Percentiles rank a stretch among this genome's conserved stretches.
Conservation (phyloP, 2,329 filamentous ascomycete genomes). For the Daldinia eschscholtzii region DNA sequence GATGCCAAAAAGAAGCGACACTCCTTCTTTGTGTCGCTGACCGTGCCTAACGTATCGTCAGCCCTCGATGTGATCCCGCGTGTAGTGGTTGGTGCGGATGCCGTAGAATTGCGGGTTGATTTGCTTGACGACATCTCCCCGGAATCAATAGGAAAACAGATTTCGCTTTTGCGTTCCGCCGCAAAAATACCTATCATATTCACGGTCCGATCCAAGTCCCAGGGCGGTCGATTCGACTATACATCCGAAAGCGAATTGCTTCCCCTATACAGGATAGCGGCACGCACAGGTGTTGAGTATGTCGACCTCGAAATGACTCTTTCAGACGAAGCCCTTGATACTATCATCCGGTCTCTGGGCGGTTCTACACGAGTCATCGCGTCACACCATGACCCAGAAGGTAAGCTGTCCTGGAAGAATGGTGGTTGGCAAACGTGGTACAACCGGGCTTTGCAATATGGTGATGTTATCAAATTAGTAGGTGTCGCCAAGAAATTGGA, state of each 20-base stretch:
- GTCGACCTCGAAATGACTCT: conserved; percentile 93
- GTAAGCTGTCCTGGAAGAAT: conserved; percentile 86
- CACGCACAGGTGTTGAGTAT: conserved; percentile 90
- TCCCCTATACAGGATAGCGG: conserved; percentile 80
- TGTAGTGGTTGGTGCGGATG: conserved; percentile 87
- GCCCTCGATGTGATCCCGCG: conserved; percentile 75
- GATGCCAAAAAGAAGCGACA: conserved; percentile 73
- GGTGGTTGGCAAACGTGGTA: conserved; percentile 93
- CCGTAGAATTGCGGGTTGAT: conserved; percentile 94
- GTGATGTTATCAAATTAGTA: conserved; percentile 94
- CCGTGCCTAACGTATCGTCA: conserved; percentile 78
- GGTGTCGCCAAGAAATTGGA: conserved; percentile 80
- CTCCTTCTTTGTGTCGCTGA: conserved; percentile 94
- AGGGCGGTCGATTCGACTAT: conserved; percentile 91
- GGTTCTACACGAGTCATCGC: conserved; percentile 87
- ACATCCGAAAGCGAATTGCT: conserved; percentile 76
- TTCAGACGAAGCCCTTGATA: conserved; percentile 78
- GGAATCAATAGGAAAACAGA: conserved; percentile 85
- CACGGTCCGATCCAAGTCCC: conserved; percentile 85
- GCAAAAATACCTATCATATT: conserved; percentile 88
- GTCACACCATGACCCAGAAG: conserved; percentile 91
- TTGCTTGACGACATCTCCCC: conserved; percentile 80
- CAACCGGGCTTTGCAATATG: conserved; percentile 89
- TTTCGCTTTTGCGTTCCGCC: conserved; percentile 80
- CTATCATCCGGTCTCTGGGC: conserved; percentile 73